Conservation (phyloP, 805 yeast species). For the Starmerella sp. region DNA sequence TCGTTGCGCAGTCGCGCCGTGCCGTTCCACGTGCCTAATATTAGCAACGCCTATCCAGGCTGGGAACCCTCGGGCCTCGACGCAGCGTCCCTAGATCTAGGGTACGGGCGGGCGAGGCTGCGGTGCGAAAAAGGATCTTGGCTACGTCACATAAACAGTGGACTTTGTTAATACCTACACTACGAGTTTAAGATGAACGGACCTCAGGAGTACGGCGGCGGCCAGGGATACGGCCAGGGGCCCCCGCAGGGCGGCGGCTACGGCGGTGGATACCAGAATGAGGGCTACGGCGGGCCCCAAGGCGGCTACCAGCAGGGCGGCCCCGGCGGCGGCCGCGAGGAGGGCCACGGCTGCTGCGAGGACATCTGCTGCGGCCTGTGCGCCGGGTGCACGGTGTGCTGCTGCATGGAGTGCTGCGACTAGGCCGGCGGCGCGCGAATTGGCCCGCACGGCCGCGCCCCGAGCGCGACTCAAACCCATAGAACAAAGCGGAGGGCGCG, state of each 20-base stretch:
- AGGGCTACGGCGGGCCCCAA: conserved; percentile 11
- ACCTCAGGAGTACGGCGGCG: neutral
- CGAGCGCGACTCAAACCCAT: no score
- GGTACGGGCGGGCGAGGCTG: neutral
- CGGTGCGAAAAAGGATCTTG: neutral
- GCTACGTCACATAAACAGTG: neutral
- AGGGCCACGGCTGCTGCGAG: conserved; percentile 16
- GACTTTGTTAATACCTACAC: neutral
- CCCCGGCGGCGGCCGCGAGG: neutral
- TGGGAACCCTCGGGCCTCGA: neutral
- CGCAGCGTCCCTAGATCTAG: neutral
- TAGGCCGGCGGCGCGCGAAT: neutral
- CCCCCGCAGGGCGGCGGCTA: conserved; percentile 3
- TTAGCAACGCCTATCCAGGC: neutral
- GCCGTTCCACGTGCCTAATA: neutral
- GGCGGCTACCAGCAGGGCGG: conserved; percentile 1
- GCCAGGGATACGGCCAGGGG: neutral
- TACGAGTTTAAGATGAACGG: neutral
- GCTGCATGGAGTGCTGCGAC: conserved; percentile 26
- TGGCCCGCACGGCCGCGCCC: no score
- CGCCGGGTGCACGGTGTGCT: conserved; percentile 28
- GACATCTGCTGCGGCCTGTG: conserved; percentile 30
- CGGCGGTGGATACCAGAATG: conserved; percentile 11
- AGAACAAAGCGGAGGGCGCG: no score
- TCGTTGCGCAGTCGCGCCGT: neutral